Base-by-base conservation (phyloP, 208 protist genomes). In the Trypanosoma lewisi region DNA sequence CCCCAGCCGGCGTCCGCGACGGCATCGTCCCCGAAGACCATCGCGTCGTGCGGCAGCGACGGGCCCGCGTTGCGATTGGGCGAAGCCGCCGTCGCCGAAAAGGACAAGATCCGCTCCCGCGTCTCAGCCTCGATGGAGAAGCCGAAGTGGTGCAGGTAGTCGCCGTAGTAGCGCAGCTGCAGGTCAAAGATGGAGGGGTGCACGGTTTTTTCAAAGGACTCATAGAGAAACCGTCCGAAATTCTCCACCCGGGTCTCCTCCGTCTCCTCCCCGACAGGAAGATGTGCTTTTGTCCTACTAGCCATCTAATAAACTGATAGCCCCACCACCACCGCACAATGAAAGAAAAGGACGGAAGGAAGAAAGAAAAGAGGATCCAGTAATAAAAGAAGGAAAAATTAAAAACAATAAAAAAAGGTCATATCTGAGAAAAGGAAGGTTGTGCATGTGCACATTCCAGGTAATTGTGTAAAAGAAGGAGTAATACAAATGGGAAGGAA, bases 111-210 rank as follows among this genome's bases (percentile, higher is more conserved):
- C 17, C 14, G 31, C 17, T 30, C 41, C 30, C 34, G 28, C 5
- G 39, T 57, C 59, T 92, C 82, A 0, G 57, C 65, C 71, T 94
- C 83, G 1, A 88, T 55, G 34, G 77, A 82, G 53, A 95, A 95
- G 44, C 89, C 89, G 55, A 92, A 95, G 66, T 95, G 89, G 23
- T 85, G 82, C 17, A 91, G 45, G 62, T 95, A 95, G 64, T 95
- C 89, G 1, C 75, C 79, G 61, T 87, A 87, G 51, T 85, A 77
- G 2, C 63, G 74, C 27, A 89, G 64, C 17, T 85, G 83, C 23
- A 92, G 55, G 34, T 67, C 60, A 71, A 63, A 59, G 21, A 69
- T 51, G 51, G 59, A 56, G 7, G 68, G 48, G 21, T 39, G 3
- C 19, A 70, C 36, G 6, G 57, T 70, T 33, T 54, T 49, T 25